Conservation (phyloP, 2,329 filamentous ascomycete genomes). For the Pseudocercospora macadamiae region DNA sequence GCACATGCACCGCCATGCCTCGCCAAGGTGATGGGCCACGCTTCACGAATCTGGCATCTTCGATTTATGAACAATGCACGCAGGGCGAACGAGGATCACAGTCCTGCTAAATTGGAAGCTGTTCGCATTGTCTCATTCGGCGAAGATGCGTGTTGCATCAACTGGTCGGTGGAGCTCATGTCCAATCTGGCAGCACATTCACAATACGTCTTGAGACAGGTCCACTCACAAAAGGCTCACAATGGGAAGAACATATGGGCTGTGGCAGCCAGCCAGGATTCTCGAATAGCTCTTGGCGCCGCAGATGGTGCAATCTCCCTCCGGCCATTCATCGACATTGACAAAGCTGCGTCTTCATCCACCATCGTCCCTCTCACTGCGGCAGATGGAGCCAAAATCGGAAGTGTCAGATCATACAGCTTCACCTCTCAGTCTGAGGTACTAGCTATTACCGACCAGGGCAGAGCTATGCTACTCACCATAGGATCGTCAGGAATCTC, state of each 20-base stretch:
- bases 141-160: constrained; percentile 77
- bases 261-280: constrained; percentile 46
- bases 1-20: constrained; percentile 51
- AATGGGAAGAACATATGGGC: constrained; percentile 92
- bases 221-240: constrained; percentile 66
- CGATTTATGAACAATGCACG: constrained; percentile 55
- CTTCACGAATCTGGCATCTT: constrained; percentile 87
- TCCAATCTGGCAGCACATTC: background rate
- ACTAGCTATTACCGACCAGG: constrained; percentile 12
- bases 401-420: constrained; percentile 8
- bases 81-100: background rate
- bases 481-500: constrained; percentile 23
- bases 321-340: background rate
- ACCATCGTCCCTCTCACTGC: background rate
- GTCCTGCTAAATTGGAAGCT: constrained; percentile 1
- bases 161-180: constrained; percentile 55
- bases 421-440: constrained; percentile 6
- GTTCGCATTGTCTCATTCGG: constrained; percentile 74
- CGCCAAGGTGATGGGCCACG: constrained; percentile 80
- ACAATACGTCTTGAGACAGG: constrained; percentile 52
- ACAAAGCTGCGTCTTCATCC: background rate
- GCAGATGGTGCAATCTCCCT: constrained; percentile 70
- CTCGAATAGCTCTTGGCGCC: constrained; percentile 68
- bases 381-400: background rate
- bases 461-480: background rate